Conservation (phyloP, 2,329 filamentous ascomycete species). For the Venturia asperata region DNA sequence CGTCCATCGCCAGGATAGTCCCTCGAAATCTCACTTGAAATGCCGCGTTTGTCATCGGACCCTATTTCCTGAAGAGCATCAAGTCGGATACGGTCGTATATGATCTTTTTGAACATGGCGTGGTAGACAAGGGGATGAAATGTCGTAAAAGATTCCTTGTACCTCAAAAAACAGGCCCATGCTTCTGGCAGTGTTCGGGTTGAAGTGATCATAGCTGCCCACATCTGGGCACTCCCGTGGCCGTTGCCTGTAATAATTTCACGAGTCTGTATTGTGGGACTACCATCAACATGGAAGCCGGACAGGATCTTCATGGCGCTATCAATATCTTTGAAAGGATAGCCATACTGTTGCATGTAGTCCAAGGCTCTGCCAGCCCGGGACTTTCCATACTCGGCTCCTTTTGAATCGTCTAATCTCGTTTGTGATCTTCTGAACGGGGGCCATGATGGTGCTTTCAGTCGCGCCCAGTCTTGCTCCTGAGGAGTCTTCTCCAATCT, state of each 20-base stretch:
- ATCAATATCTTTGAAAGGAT: slow-evolving; percentile 46
- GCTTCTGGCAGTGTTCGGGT: slow-evolving; percentile 57
- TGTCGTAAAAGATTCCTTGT: slow-evolving; percentile 37
- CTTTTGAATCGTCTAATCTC: slow-evolving; percentile 53
- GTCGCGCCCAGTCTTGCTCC: slow-evolving; percentile 51
- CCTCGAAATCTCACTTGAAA: not conserved
- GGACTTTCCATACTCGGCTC: slow-evolving; percentile 49
- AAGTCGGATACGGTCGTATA: slow-evolving; percentile 28
- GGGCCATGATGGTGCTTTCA: slow-evolving; percentile 57
- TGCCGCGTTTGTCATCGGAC: not conserved
- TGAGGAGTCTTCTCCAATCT: slow-evolving; percentile 48
- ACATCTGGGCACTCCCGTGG: slow-evolving; percentile 34
- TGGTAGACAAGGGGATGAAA: slow-evolving; percentile 40
- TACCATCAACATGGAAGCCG: slow-evolving; percentile 57
- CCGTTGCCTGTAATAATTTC: not conserved
- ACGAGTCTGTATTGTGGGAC: slow-evolving; percentile 51
- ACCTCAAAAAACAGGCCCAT: slow-evolving; percentile 57
- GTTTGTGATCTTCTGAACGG: slow-evolving; percentile 58
- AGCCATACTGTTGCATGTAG: slow-evolving; percentile 55
- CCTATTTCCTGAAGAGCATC: not conserved
- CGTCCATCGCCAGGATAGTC: slow-evolving; percentile 10
- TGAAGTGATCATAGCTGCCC: slow-evolving; percentile 51
- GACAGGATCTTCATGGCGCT: slow-evolving; percentile 46
- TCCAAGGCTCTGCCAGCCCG: slow-evolving; percentile 49
- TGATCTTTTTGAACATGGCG: slow-evolving; percentile 52